Conservation (phyloP, 2,329 filamentous ascomycete species). For the Cadophora sp. region DNA sequence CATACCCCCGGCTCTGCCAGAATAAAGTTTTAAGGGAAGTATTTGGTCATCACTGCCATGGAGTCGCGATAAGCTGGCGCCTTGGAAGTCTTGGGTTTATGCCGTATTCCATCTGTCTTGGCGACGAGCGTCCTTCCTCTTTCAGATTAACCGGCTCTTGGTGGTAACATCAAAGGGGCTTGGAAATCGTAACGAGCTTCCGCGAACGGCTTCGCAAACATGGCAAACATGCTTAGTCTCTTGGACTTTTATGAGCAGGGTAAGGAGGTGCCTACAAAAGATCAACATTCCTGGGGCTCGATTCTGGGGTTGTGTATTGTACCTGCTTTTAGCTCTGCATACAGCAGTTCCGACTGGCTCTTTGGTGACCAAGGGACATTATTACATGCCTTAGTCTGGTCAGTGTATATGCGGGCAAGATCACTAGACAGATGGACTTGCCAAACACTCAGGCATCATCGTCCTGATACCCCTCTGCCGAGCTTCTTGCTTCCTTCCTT, state of each 20-base stretch:
- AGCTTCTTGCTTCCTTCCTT: slow-evolving; percentile 29
- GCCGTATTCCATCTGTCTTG: not conserved
- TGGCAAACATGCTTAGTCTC: not conserved
- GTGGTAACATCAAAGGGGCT: slow-evolving; percentile 10
- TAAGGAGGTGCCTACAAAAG: not conserved
- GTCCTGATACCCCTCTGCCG: slow-evolving; percentile 11
- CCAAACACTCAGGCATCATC: not conserved
- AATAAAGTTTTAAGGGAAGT: not conserved
- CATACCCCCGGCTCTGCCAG: too few species aligned
- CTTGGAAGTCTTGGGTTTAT: slow-evolving; percentile 15
- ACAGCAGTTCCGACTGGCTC: slow-evolving; percentile 5
- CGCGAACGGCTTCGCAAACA: slow-evolving; percentile 1
- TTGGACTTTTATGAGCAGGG: not conserved
- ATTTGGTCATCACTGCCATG: slow-evolving; percentile 3
- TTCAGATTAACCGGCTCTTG: slow-evolving; percentile 4
- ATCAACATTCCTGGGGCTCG: not conserved
- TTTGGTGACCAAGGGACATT: not conserved
- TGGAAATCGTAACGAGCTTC: slow-evolving; percentile 12
- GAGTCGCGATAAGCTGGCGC: slow-evolving; percentile 15
- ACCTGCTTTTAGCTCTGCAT: slow-evolving; percentile 4
- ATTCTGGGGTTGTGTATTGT: not conserved
- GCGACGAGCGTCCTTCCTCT: slow-evolving; percentile 12
- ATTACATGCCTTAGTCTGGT: not conserved
- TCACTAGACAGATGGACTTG: not conserved
- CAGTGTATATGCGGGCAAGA: slow-evolving; percentile 5